Conservation (phyloP, 2,329 filamentous ascomycete genomes). For the Beauveria australis region DNA sequence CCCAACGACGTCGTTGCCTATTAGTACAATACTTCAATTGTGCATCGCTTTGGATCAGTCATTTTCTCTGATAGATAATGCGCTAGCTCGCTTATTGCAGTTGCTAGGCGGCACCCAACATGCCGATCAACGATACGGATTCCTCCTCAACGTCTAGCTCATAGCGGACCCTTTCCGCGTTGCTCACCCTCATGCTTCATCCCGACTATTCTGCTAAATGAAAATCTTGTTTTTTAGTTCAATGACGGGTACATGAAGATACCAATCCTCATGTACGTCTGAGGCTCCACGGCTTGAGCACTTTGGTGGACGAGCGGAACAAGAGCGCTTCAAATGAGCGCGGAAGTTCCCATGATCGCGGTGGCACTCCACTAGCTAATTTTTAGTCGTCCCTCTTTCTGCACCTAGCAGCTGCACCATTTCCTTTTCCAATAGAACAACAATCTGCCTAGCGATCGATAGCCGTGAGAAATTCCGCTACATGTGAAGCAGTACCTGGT, state of each 20-base stretch:
- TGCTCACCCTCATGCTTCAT: too few species aligned
- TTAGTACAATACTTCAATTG: too few species aligned
- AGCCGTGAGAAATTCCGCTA: not conserved
- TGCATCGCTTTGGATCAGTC: too few species aligned
- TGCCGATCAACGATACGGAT: too few species aligned
- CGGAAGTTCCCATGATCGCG: not conserved
- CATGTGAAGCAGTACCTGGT: not conserved
- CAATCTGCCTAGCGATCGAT: not conserved
- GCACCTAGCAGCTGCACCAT: not conserved
- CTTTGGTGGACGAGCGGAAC: not conserved
- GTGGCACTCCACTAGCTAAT: constrained; percentile 1
- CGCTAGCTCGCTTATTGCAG: too few species aligned
- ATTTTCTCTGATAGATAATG: too few species aligned
- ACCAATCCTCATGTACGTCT: not conserved
- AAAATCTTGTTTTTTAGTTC: not conserved
- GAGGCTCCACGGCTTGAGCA: not conserved
- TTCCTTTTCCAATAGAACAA: not conserved
- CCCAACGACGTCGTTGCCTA: too few species aligned
- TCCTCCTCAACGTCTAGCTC: too few species aligned
- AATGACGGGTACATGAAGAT: not conserved
- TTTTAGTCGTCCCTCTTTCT: not conserved
- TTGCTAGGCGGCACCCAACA: too few species aligned
- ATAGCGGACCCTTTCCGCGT: not conserved
- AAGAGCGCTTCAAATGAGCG: not conserved
- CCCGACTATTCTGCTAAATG: not conserved